Evolutionary conservation across 2,329 filamentous ascomycete species (phyloP).

Genomic region (Rutstroemia sp.): DNA sequence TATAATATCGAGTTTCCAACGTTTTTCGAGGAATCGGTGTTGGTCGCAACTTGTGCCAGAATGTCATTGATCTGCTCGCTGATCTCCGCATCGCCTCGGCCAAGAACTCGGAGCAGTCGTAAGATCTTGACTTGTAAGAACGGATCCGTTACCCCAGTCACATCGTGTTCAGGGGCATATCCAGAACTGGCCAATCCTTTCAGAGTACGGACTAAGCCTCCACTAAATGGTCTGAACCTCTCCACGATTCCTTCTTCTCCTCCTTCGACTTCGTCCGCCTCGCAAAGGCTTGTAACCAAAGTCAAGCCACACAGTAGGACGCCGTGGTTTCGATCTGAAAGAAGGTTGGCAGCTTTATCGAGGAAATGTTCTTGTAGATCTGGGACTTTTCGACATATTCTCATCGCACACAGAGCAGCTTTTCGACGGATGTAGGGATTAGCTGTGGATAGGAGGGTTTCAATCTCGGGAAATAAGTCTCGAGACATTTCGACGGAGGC

Average conservation of each 20-base stretch:
- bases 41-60: conserved; percentile 91
- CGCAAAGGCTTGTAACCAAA: conserved; percentile 83
- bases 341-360: conserved; percentile 81
- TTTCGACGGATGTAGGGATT: conserved; percentile 99
- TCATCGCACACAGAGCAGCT: conserved; percentile 97
- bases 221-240: conserved; percentile 82
- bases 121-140: conserved; percentile 97
- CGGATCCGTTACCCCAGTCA: conserved; percentile 94
- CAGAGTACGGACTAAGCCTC: conserved; percentile 77
- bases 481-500: conserved; percentile 97
- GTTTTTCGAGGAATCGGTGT: conserved; percentile 97
- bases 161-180: conserved; percentile 96
- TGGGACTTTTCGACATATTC: conserved; percentile 95
- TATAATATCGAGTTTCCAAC: conserved; percentile 98
- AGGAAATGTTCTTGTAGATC: conserved; percentile 96
- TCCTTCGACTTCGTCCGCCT: conserved; percentile 87
- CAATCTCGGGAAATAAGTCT: conserved; percentile 94
- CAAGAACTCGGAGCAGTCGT: conserved; percentile 75
- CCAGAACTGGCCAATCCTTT: conserved; percentile 92
- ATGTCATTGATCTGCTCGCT: conserved; percentile 99
- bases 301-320: conserved; percentile 90
- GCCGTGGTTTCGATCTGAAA: conserved; percentile 92
- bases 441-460: conserved; percentile 80
- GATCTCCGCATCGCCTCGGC: conserved; percentile 74
- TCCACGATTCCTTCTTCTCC: conserved; percentile 87